Base-by-base conservation (phyloP, 2,329 filamentous ascomycete species). In the Gliomastix tumulicola region DNA sequence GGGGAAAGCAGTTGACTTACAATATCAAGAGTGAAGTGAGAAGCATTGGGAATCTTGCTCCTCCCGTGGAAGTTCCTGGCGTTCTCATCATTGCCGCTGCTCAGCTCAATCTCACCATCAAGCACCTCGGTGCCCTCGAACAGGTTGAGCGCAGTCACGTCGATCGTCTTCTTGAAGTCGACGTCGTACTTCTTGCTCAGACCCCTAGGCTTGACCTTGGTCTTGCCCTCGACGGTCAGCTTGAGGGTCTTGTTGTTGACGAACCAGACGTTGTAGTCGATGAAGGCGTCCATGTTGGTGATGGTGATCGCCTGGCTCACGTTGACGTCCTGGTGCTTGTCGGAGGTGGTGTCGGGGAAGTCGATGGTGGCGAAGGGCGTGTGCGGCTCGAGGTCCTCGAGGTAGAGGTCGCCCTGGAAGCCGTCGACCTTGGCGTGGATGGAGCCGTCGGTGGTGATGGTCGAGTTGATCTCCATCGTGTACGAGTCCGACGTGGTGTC, bases 1-100 rank as follows among this genome's bases (percentile, higher is more conserved):
- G 38, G 12, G 3, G 33, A 13, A 21, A 63, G 10, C 7, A 28
- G 17, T 1, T 16, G 4, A 28, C 71, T 59, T 61, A 78, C 75
- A 48, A 85, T 71, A 22, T 81, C 71, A 36, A 85, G 66, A n/a
- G 69, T 76, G 50, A 82, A 68, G 35, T 74, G 58, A 2, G 79
- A 82, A 7, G 66, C 69, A 55, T 85, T 86, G 45, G 76, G 78
- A 35, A 85, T 79, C 39, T 63, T 62, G 39, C 71, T 69, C 12
- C 62, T 70, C 46, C 70, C 79, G 35, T 68, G 59, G 59, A 85
- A 80, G 60, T 84, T 85, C n/a, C n/a, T n/a, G n/a, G n/a, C n/a
- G n/a, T n/a, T n/a, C n/a, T n/a, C n/a, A n/a, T n/a, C n/a, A 51
- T 70, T 66, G 17, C 64, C 68, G 36, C 69, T 60, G 9, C 51